Percentiles rank a stretch among this genome's conserved stretches.
phyloP scores from a whole-genome alignment of 805 yeast species.

The Huiozyma sinensis region DNA sequence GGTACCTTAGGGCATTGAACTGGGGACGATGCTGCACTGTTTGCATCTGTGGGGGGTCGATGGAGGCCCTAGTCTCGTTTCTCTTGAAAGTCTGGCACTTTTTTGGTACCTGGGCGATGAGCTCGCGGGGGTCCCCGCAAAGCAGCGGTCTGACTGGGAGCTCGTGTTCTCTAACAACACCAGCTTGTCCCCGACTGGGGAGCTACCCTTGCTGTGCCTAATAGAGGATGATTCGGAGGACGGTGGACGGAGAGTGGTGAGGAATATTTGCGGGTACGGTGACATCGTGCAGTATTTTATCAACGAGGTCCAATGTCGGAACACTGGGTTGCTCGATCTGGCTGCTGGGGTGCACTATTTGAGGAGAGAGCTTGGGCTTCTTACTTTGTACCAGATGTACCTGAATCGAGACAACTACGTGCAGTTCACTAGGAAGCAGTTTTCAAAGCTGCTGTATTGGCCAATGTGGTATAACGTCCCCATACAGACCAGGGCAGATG shows the following conservation, averaged over 20 bases:
- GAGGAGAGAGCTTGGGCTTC: slow-evolving; percentile 32
- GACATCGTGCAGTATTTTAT: slow-evolving; percentile 30
- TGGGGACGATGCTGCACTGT: slow-evolving; percentile 6
- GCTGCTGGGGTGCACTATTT: slow-evolving; percentile 23
- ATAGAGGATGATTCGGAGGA: neutral
- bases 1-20: neutral
- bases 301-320: neutral
- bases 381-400: slow-evolving; percentile 48
- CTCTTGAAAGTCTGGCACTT: slow-evolving; percentile 24
- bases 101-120: slow-evolving; percentile 13
- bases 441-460: slow-evolving; percentile 47
- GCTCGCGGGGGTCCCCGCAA: neutral
- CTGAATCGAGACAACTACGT: slow-evolving; percentile 50
- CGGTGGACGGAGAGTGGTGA: slow-evolving; percentile 7
- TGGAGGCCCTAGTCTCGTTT: slow-evolving; percentile 17
- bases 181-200: slow-evolving; percentile 38
- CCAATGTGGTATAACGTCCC: slow-evolving; percentile 72
- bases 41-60: slow-evolving; percentile 23
- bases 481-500: slow-evolving; percentile 9
- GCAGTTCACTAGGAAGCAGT: slow-evolving; percentile 44
- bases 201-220: slow-evolving; percentile 38
- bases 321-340: neutral
- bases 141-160: slow-evolving; percentile 8
- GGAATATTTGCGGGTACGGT: slow-evolving; percentile 33
- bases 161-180: slow-evolving; percentile 51